These are phyloP conservation scores for Prunus mira DNA, from an alignment of 306 rosid species.

Conservation along the genomic window DNA sequence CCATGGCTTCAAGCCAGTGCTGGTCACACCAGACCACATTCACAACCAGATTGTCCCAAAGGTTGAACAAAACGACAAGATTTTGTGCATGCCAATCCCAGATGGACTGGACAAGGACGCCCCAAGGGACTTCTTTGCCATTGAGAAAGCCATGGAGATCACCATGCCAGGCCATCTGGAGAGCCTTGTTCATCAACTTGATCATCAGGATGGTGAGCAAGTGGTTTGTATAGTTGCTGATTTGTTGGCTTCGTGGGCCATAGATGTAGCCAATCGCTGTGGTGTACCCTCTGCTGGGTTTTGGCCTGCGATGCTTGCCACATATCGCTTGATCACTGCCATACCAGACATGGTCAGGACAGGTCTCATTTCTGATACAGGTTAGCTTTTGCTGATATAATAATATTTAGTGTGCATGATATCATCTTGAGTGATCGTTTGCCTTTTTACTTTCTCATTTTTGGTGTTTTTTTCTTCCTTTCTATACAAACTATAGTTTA, in stretches of 20 bases:
- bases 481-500: too few relatives aligned
- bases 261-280: slow-evolving; percentile 42
- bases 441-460: too few relatives aligned
- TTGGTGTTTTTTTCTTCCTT: too few relatives aligned
- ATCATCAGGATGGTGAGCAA: slow-evolving; percentile 13
- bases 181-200: slow-evolving; percentile 22
- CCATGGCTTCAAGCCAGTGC: slow-evolving; percentile 43
- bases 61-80: neutral
- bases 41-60: slow-evolving; percentile 28
- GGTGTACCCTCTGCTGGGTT: slow-evolving; percentile 55
- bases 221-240: slow-evolving; percentile 58
- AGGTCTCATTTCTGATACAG: slow-evolving; percentile 60
- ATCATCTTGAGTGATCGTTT: too few relatives aligned
- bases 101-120: slow-evolving; percentile 34
- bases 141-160: slow-evolving; percentile 66
- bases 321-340: slow-evolving; percentile 51
- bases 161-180: slow-evolving; percentile 50
- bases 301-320: slow-evolving; percentile 87
- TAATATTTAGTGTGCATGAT: too few relatives aligned
- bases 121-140: slow-evolving; percentile 54
- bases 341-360: slow-evolving; percentile 50
- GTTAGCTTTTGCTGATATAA: slow-evolving; percentile 23
- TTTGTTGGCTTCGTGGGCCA: slow-evolving; percentile 77
- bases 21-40: slow-evolving; percentile 48
- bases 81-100: slow-evolving; percentile 34